Percentiles rank a stretch among this genome's conserved stretches.
These are phyloP conservation scores for Zymoseptoria passerinii DNA, from an alignment of 2,329 filamentous ascomycete species.

Conservation along the genomic window DNA sequence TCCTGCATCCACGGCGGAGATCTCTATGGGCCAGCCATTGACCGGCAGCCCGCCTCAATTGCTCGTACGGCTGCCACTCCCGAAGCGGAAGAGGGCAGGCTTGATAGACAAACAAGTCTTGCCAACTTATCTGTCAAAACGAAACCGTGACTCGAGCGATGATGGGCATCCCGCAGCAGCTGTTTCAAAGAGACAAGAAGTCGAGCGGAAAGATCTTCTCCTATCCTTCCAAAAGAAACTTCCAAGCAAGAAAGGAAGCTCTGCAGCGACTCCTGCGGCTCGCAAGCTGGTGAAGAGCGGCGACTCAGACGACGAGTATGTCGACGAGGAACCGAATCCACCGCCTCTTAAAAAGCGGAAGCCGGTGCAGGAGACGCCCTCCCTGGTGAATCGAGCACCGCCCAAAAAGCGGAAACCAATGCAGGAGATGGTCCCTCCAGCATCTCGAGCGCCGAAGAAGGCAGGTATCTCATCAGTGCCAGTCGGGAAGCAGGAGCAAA, in stretches of 20 bases:
- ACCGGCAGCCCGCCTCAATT: background rate
- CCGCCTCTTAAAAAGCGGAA: background rate
- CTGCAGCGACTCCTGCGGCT: no score
- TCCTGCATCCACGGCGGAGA: background rate
- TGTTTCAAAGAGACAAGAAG: background rate
- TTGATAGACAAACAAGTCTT: no score
- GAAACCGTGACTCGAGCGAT: background rate
- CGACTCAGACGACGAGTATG: background rate
- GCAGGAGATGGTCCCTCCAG: background rate
- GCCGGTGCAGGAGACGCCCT: background rate
- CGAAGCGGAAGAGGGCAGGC: background rate
- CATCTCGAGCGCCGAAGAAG: background rate
- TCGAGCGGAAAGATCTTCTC: background rate
- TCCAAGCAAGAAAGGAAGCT: background rate
- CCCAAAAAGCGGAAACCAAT: background rate
- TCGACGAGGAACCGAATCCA: background rate
- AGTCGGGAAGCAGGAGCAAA: background rate
- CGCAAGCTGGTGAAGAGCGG: background rate
- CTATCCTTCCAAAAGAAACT: background rate
- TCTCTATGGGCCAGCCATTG: background rate
- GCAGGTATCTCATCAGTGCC: background rate
- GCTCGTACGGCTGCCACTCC: background rate
- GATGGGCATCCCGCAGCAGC: background rate
- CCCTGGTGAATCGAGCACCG: background rate
- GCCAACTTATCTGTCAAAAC: no score